Percentiles rank a stretch among this genome's conserved stretches.
Evolutionary conservation across 2,329 filamentous ascomycete genomes (phyloP).

Genomic region (Stemphylium lycopersici): DNA sequence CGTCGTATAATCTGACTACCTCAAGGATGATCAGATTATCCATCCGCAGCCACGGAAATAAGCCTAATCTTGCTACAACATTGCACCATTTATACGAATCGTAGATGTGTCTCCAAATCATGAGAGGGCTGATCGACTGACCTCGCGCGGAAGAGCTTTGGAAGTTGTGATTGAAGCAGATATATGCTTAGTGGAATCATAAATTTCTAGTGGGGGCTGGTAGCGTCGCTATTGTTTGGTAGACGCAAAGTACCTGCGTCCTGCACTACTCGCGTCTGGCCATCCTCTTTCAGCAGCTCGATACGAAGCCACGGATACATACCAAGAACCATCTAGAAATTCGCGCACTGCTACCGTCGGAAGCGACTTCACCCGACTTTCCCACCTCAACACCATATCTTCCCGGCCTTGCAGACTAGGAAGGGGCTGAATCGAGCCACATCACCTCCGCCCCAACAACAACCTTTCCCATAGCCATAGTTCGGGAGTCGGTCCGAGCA

Average conservation of each 20-base stretch:
- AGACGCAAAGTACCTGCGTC: neutral
- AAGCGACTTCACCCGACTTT: neutral
- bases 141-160: too few relatives aligned
- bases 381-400: neutral
- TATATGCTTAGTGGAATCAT: too few relatives aligned
- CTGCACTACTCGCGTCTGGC: neutral
- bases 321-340: neutral
- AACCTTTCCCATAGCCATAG: neutral
- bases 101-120: too few relatives aligned
- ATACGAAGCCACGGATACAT: neutral
- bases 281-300: neutral
- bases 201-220: neutral
- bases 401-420: neutral
- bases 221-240: neutral
- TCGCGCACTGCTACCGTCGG: neutral
- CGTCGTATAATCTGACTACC: neutral
- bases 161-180: too few relatives aligned
- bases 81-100: neutral
- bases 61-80: neutral
- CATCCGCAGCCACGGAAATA: slow-evolving; percentile 1
- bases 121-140: too few relatives aligned
- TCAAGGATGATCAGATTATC: neutral
- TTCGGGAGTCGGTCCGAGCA: slow-evolving; percentile 5
- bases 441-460: neutral
- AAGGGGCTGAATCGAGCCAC: neutral